Evolutionary conservation across 2,329 filamentous ascomycete genomes (phyloP).

Genomic region (Arachnopeziza araneosa): DNA sequence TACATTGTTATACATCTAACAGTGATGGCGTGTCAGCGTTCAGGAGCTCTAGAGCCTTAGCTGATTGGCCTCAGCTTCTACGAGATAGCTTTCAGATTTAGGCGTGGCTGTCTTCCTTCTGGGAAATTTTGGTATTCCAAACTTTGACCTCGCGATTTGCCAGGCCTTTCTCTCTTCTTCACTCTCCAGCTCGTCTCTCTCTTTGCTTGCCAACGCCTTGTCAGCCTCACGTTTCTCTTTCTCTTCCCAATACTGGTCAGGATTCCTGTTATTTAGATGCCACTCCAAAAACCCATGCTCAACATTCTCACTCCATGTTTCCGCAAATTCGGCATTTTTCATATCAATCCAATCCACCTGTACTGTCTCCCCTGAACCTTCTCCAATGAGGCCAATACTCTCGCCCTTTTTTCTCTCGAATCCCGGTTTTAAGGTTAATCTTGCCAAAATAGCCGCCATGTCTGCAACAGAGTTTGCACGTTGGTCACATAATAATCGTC

Average conservation of each 20-base stretch:
- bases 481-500: slow-evolving; percentile 51
- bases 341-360: slow-evolving; percentile 32
- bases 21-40: not conserved
- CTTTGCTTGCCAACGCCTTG: not conserved
- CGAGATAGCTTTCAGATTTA: not conserved
- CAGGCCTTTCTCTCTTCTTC: not conserved
- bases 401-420: slow-evolving; percentile 1
- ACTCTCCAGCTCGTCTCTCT: not conserved
- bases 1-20: not conserved
- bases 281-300: slow-evolving; percentile 26
- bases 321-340: slow-evolving; percentile 33
- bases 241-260: not conserved
- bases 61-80: not conserved
- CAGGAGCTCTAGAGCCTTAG: not conserved
- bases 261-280: not conserved
- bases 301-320: slow-evolving; percentile 32
- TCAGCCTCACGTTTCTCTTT: not conserved
- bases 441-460: slow-evolving; percentile 42
- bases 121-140: not conserved
- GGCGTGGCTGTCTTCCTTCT: not conserved
- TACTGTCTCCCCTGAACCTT: slow-evolving; percentile 16
- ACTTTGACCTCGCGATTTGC: not conserved
- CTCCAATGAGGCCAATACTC: slow-evolving; percentile 15
- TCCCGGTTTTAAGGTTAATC: slow-evolving; percentile 3
- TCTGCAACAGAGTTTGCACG: slow-evolving; percentile 58